Evolutionary conservation across 441 rosid genomes (phyloP).

Genomic region (Aleurites moluccanus): DNA sequence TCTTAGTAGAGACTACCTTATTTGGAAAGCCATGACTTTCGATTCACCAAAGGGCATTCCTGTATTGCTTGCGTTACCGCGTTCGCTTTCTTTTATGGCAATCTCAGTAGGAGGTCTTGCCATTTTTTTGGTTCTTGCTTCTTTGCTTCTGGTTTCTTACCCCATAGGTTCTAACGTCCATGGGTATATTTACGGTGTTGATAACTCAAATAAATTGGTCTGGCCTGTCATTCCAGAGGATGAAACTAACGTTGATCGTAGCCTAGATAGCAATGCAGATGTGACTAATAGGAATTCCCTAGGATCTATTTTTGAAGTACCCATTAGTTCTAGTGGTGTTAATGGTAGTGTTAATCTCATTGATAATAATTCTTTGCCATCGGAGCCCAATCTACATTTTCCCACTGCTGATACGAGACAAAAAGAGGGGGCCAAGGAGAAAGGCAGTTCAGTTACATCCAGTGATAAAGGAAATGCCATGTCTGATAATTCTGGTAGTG

Average conservation of each 20-base stretch:
- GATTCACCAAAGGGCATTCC: conserved; percentile 53
- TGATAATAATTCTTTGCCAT: conserved; percentile 14
- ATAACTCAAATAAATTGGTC: conserved; percentile 34
- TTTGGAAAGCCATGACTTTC: conserved; percentile 48
- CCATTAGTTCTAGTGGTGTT: conserved; percentile 26
- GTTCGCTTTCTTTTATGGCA: conserved; percentile 58
- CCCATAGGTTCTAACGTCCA: conserved; percentile 57
- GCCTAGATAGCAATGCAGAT: conserved; percentile 20
- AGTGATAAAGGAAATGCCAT: conserved; percentile 18
- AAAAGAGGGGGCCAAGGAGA: conserved; percentile 25
- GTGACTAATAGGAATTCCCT: conserved; percentile 21
- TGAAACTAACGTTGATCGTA: conserved; percentile 20
- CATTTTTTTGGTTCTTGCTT: conserved; percentile 61
- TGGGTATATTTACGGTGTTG: conserved; percentile 60
- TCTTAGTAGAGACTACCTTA: not conserved
- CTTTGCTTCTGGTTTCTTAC: conserved; percentile 58
- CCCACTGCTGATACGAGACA: conserved; percentile 18
- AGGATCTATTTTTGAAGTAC: conserved; percentile 29
- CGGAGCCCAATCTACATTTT: conserved; percentile 18
- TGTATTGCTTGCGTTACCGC: conserved; percentile 45
- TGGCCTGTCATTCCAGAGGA: conserved; percentile 25
- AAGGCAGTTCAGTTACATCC: conserved; percentile 21
- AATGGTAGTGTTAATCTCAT: conserved; percentile 24
- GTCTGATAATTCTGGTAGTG: conserved; percentile 14
- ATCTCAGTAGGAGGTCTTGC: conserved; percentile 60